A percentile compares a stretch with the other conserved stretches of the same genome.
These are phyloP conservation scores for Osmanthus fragrans DNA, from an alignment of 257 asterid species.

Conservation along the genomic window DNA sequence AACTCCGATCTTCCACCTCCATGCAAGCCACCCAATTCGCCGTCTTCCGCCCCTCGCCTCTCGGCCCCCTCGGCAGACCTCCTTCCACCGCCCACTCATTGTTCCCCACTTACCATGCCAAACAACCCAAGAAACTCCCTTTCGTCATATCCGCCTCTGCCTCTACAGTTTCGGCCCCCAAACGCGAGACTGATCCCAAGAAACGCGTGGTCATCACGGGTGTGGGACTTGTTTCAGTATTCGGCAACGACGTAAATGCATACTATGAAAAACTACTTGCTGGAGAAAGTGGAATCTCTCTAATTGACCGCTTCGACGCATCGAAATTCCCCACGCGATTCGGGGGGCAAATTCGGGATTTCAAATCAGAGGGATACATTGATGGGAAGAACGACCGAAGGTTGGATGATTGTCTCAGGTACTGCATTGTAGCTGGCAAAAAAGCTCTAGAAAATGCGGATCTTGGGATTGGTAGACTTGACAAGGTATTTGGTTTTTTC, in stretches of 20 bases:
- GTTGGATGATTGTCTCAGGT: slow-evolving; percentile 52
- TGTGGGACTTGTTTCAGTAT: slow-evolving; percentile 59
- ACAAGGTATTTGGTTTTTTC: slow-evolving; percentile 27
- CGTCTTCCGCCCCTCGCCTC: slow-evolving; percentile 38
- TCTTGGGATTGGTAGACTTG: slow-evolving; percentile 39
- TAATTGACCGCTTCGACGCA: slow-evolving; percentile 54
- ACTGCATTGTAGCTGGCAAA: slow-evolving; percentile 57
- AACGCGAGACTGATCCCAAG: slow-evolving; percentile 49
- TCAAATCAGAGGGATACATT: slow-evolving; percentile 49
- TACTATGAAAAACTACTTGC: slow-evolving; percentile 47
- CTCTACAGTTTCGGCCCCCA: slow-evolving; percentile 35
- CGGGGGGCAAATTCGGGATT: slow-evolving; percentile 58
- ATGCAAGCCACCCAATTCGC: slow-evolving; percentile 41
- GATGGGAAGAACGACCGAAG: slow-evolving; percentile 62
- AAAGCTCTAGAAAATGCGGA: slow-evolving; percentile 54
- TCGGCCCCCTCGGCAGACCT: slow-evolving; percentile 38
- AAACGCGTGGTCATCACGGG: slow-evolving; percentile 60
- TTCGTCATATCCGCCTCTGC: slow-evolving; percentile 24
- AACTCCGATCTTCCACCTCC: neutral
- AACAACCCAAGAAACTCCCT: slow-evolving; percentile 19
- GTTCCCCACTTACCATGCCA: slow-evolving; percentile 24
- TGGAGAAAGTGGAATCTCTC: slow-evolving; percentile 53
- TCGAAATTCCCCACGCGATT: slow-evolving; percentile 55
- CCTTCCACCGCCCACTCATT: slow-evolving; percentile 16
- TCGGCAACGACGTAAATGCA: slow-evolving; percentile 48